Evolutionary conservation across 2,329 filamentous ascomycete genomes (phyloP), one percentile per base, ranked within the genome.

Genomic region (Hawksworthiomyces lignivorus): DNA sequence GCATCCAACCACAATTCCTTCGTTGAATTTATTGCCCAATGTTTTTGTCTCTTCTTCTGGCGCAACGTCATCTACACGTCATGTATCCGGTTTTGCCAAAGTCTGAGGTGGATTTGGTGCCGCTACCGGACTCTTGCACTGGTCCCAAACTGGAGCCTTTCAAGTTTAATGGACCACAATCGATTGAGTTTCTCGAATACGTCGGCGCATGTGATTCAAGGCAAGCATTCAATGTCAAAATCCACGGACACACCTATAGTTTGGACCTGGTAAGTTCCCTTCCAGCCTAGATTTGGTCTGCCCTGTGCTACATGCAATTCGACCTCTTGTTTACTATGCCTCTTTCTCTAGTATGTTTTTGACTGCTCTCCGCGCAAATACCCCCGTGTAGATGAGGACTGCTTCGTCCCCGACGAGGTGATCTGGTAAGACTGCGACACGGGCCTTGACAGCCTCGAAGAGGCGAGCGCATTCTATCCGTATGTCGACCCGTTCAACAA

Each of bases 401-500:
- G 52, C 36, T 33, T 50, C 20, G 48, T 52, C 32, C 18, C 7
- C 15, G 29, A 19, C 35, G 27, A 22, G 18, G 24, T 27, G 35
- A 11, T 19, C 22, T 37, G 15, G 22, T 3, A n/a, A n/a, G n/a
- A n/a, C n/a, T n/a, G n/a, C n/a, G n/a, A n/a, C n/a, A n/a, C n/a
- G n/a, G n/a, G n/a, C n/a, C n/a, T n/a, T n/a, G n/a, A n/a, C n/a
- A n/a, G n/a, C n/a, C n/a, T n/a, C n/a, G n/a, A n/a, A n/a, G n/a
- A n/a, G n/a, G n/a, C n/a, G n/a, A n/a, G n/a, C n/a, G n/a, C n/a
- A n/a, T n/a, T n/a, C n/a, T n/a, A n/a, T 8, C 22, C 22, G 8
- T 51, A 52, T 38, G 34, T 37, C 12, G 55, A 57, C 7, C 53
- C 54, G 1, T 56, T 57, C 36, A 50, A 40, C 43, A 42, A 41